phyloP scores from a whole-genome alignment of 352 stramenopile species.

The Lagenidium sp. region DNA sequence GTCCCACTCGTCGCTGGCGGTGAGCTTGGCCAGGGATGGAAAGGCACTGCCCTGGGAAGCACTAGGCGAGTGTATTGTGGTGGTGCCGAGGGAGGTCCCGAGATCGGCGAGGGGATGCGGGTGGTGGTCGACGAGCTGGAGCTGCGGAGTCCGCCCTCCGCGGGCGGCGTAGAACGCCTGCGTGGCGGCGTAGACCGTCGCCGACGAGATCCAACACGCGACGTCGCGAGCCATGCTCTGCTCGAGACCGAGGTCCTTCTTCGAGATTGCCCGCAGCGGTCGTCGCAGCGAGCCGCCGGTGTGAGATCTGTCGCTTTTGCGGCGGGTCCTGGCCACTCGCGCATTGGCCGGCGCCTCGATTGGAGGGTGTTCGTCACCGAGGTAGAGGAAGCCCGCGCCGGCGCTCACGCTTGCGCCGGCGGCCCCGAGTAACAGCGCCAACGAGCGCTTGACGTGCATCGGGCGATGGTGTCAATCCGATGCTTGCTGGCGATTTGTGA shows the following conservation, averaged over 20 bases:
- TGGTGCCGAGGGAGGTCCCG: neutral
- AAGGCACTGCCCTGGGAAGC: too few relatives aligned
- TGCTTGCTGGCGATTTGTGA: too few relatives aligned
- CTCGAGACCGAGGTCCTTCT: conserved; percentile 51
- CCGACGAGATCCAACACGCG: conserved; percentile 53
- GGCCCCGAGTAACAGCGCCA: conserved; percentile 37
- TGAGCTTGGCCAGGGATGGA: conserved; percentile 35
- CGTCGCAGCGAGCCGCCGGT: too few relatives aligned
- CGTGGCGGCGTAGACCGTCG: conserved; percentile 42
- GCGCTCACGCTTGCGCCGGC: conserved; percentile 42
- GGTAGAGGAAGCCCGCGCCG: conserved; percentile 36
- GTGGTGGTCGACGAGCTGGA: neutral
- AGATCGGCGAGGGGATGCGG: neutral
- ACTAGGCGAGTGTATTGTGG: too few relatives aligned
- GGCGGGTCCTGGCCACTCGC: neutral
- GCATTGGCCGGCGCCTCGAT: conserved; percentile 1
- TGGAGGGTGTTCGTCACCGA: conserved; percentile 23
- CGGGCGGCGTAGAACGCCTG: conserved; percentile 40
- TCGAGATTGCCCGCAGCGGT: conserved; percentile 27
- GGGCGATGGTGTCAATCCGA: too few relatives aligned
- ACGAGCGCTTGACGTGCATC: conserved; percentile 45
- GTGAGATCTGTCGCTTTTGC: too few relatives aligned
- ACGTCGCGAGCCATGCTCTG: conserved; percentile 62
- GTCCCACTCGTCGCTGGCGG: conserved; percentile 23
- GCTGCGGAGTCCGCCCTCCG: conserved; percentile 10